These are phyloP conservation scores for Adansonia rubrostipa DNA, from an alignment of 441 rosid species.

Conservation along the genomic window DNA sequence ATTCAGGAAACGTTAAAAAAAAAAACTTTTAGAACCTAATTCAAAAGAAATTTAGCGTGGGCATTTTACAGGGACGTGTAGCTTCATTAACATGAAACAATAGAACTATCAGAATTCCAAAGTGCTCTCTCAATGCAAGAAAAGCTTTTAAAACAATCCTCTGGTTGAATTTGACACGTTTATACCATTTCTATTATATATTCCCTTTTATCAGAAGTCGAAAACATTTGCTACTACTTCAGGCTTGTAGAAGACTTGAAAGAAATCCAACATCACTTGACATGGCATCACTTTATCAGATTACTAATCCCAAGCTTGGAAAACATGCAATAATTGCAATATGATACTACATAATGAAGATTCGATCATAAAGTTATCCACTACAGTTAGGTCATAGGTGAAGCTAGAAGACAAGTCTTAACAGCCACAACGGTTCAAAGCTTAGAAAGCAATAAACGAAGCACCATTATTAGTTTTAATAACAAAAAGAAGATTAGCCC, in stretches of 20 bases:
- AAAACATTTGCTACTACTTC: background rate
- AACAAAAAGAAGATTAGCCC: background rate
- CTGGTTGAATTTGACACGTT: background rate
- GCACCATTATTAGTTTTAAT: background rate
- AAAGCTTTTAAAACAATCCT: background rate
- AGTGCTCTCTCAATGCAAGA: background rate
- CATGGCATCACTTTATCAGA: background rate
- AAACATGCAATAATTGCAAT: slow-evolving; percentile 5
- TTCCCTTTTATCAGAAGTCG: background rate
- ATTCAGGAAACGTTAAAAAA: background rate
- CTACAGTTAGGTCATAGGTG: background rate
- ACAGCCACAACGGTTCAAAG: slow-evolving; percentile 2
- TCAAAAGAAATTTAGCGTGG: background rate
- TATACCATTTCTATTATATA: background rate
- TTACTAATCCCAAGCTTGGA: slow-evolving; percentile 8
- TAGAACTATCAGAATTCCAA: background rate
- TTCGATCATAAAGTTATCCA: background rate
- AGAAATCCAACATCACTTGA: background rate
- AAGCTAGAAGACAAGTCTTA: background rate
- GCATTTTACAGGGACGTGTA: background rate
- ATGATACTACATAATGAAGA: background rate
- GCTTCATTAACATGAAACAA: slow-evolving; percentile 2
- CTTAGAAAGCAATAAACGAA: background rate
- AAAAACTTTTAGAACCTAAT: background rate
- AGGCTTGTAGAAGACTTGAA: background rate